Evolutionary conservation across 371 early-diverging fungal species (phyloP), one percentile per base, ranked within the genome.

Genomic region (Mucor piriformis): DNA sequence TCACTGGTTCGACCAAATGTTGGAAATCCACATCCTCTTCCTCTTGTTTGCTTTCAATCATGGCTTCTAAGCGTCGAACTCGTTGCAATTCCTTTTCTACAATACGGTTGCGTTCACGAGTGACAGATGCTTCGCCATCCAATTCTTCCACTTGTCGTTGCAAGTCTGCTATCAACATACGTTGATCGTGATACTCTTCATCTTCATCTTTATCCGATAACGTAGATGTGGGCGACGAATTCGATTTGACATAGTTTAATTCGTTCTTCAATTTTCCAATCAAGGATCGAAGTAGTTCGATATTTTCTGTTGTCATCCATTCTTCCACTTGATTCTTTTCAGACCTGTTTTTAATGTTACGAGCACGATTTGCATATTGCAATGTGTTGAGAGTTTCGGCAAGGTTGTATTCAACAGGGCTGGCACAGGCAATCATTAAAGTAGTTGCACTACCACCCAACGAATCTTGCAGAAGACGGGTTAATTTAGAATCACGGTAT

Each of bases 401-500:
- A 50, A 92, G 78, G 74, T 94, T 92, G 57, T 70, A 69, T 56
- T 90, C 90, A 10, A 88, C 86, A 0, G 94, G 91, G 61, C 89
- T 87, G 6, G 93, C 90, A 79, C 97, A 97, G 0, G 96, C 96
- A 59, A 98, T 86, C 95, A 98, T 95, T 16, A 96, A 71, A 0
- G 97, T 92, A 27, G 88, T 88, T 24, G 92, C 85, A 61, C 91
- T 95, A 7, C 98, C 99, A 53, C 97, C 97, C 27, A 99, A 79
- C 34, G 95, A 95, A 70, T 96, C 95, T 77, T 99, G 95, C 52
- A 99, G 81, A 44, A 99, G 79, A 23, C 87, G 88, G 0, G 99
- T 99, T 20, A 99, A 85, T 71, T 99, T 99, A 13, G 94, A 93
- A 70, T 99, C 98, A 59, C 99, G 87, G 67, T 95, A 99, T 3